A percentile compares a stretch with the other conserved stretches of the same genome.
phyloP scores from a whole-genome alignment of 495 filamentous ascomycete species.

The Barbatosphaeria neglecta region DNA sequence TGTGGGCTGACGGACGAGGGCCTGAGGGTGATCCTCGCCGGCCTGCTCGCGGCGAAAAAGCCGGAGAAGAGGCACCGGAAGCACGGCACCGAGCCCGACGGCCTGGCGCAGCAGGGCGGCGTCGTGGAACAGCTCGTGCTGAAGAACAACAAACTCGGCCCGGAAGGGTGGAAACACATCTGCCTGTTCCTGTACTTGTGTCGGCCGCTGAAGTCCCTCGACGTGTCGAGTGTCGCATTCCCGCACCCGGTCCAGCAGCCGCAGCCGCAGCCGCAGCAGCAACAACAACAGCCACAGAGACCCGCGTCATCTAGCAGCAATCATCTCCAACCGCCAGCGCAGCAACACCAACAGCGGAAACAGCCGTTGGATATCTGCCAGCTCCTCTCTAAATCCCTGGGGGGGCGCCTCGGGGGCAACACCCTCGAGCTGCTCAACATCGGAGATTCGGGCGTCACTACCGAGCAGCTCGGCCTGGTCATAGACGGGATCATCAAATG shows the following conservation, averaged over 20 bases:
- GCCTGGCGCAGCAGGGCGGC: conserved; percentile 39
- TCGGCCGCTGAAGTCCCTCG: conserved; percentile 71
- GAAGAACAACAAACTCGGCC: conserved; percentile 83
- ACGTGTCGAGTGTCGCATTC: conserved; percentile 77
- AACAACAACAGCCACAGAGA: background rate
- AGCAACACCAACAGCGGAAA: background rate
- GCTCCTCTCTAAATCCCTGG: conserved; percentile 61
- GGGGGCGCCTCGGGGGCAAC: conserved; percentile 60
- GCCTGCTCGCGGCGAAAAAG: conserved; percentile 68
- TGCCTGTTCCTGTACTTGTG: conserved; percentile 84
- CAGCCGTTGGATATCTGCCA: conserved; percentile 17
- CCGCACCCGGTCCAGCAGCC: conserved; percentile 29
- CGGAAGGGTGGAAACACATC: conserved; percentile 85
- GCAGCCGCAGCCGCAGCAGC: background rate
- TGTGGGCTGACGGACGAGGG: conserved; percentile 79
- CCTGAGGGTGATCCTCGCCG: conserved; percentile 74
- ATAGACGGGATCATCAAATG: conserved; percentile 65
- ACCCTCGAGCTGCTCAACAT: conserved; percentile 77
- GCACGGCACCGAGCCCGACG: conserved; percentile 21
- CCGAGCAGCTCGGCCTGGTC: conserved; percentile 57
- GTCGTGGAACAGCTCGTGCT: conserved; percentile 77
- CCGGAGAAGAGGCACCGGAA: conserved; percentile 34
- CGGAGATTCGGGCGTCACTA: conserved; percentile 60
- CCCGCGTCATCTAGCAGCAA: too few relatives aligned
- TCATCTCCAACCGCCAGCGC: background rate